Percentiles rank a stretch among this genome's conserved stretches.
Evolutionary conservation across 1,139 yeast species (phyloP).

Genomic region (Kodamaea anthophila): DNA sequence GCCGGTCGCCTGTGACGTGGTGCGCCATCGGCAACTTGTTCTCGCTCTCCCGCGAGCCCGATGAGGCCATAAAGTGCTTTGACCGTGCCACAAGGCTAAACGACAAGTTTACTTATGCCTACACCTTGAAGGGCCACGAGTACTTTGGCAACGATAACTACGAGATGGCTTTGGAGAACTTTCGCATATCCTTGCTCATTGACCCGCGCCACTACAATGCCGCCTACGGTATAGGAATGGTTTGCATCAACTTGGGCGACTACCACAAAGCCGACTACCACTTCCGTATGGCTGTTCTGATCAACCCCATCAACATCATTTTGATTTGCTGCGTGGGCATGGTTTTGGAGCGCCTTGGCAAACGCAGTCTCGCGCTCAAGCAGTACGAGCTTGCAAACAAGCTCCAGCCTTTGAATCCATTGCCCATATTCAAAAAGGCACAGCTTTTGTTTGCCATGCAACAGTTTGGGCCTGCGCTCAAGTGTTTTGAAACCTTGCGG

Average conservation of each 20-base stretch:
- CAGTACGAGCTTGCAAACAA: conserved; percentile 82
- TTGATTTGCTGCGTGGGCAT: conserved; percentile 91
- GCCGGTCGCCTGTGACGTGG: conserved; percentile 80
- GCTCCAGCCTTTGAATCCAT: conserved; percentile 78
- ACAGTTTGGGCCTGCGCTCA: conserved; percentile 64
- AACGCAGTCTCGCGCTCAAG: conserved; percentile 64
- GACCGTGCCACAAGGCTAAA: conserved; percentile 69
- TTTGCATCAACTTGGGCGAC: conserved; percentile 80
- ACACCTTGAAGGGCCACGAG: conserved; percentile 93
- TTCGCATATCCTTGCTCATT: conserved; percentile 68
- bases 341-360: conserved; percentile 76
- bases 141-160: conserved; percentile 81
- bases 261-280: conserved; percentile 79
- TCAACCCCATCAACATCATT: conserved; percentile 87
- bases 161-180: conserved; percentile 82
- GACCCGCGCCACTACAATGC: conserved; percentile 91
- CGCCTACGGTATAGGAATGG: conserved; percentile 94
- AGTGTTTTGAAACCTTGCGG: conserved; percentile 65
- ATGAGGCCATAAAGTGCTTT: conserved; percentile 86
- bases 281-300: conserved; percentile 79
- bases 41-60: conserved; percentile 78
- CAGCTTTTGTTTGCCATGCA: conserved; percentile 71
- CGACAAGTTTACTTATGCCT: conserved; percentile 78
- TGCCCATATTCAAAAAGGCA: conserved; percentile 87
- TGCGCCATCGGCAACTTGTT: conserved; percentile 86